Evolutionary conservation across 129 eudicot genomes (phyloP).

Genomic region (Flaveria trinervia): DNA sequence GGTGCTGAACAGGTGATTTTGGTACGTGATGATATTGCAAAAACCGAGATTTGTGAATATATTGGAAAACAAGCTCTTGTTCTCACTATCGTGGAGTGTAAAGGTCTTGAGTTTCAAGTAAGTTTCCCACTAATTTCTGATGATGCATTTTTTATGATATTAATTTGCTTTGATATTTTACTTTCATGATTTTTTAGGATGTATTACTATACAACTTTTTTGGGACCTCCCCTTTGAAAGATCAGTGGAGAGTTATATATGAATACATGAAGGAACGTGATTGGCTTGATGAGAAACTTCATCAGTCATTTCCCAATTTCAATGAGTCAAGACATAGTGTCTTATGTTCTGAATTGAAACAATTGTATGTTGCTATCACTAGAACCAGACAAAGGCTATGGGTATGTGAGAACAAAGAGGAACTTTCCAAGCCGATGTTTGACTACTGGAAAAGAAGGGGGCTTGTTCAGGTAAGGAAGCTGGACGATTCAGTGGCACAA

Average conservation of each 20-base stretch:
- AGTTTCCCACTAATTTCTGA: neutral
- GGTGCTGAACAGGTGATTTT: slow-evolving; percentile 92
- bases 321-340: slow-evolving; percentile 55
- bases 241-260: slow-evolving; percentile 76
- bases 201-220: slow-evolving; percentile 79
- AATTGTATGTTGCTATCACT: slow-evolving; percentile 80
- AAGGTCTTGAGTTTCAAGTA: slow-evolving; percentile 89
- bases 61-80: slow-evolving; percentile 77
- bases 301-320: slow-evolving; percentile 51
- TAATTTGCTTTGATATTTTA: neutral
- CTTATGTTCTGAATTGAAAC: slow-evolving; percentile 76
- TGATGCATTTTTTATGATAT: neutral
- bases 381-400: slow-evolving; percentile 82
- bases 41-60: slow-evolving; percentile 44
- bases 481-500: slow-evolving; percentile 68
- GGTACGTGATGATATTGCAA: slow-evolving; percentile 68
- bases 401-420: slow-evolving; percentile 75
- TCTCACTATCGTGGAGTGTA: slow-evolving; percentile 78
- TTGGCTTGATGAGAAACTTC: slow-evolving; percentile 42
- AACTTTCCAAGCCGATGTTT: slow-evolving; percentile 67
- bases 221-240: slow-evolving; percentile 67
- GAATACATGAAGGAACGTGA: slow-evolving; percentile 59
- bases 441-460: slow-evolving; percentile 71
- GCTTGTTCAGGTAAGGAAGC: slow-evolving; percentile 55
- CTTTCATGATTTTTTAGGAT: slow-evolving; percentile 46